Conservation (phyloP, 108 stramenopile species). For the Cyclotella choctawhatcheeana region DNA sequence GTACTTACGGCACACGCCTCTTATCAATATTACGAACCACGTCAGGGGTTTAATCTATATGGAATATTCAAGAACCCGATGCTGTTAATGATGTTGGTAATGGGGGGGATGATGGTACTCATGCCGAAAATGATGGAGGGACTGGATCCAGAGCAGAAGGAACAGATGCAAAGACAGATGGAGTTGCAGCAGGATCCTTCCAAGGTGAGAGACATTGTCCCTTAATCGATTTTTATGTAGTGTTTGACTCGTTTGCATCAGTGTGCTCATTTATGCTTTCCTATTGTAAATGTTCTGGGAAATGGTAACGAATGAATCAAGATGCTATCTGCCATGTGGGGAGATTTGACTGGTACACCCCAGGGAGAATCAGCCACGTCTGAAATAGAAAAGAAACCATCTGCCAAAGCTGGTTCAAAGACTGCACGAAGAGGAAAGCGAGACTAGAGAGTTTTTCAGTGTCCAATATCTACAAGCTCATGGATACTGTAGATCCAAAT, state of each 20-base stretch:
- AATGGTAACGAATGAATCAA: too few species aligned
- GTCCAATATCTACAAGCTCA: neutral
- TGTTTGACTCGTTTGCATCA: neutral
- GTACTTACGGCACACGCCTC: slow-evolving; percentile 75
- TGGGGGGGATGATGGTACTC: slow-evolving; percentile 71
- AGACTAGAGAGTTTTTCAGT: slow-evolving; percentile 17
- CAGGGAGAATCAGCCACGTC: slow-evolving; percentile 42
- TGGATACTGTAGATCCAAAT: too few species aligned
- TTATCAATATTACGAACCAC: slow-evolving; percentile 81
- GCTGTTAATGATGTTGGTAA: slow-evolving; percentile 86
- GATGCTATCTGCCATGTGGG: slow-evolving; percentile 79
- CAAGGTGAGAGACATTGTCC: too few species aligned
- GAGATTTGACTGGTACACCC: slow-evolving; percentile 62
- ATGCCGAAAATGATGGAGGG: slow-evolving; percentile 94
- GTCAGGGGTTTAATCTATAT: slow-evolving; percentile 71
- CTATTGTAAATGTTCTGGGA: too few species aligned
- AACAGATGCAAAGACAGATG: slow-evolving; percentile 87
- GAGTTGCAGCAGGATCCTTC: slow-evolving; percentile 87
- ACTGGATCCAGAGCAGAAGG: slow-evolving; percentile 88
- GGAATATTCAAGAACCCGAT: slow-evolving; percentile 88
- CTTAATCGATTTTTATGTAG: neutral
- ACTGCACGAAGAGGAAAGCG: slow-evolving; percentile 47
- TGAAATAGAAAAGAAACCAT: slow-evolving; percentile 39
- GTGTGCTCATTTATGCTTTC: neutral
- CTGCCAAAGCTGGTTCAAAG: slow-evolving; percentile 56